Percentiles rank a stretch among this genome's conserved stretches.
phyloP scores from a whole-genome alignment of 768 basidiomycete species.

The Galerina sulciceps region DNA sequence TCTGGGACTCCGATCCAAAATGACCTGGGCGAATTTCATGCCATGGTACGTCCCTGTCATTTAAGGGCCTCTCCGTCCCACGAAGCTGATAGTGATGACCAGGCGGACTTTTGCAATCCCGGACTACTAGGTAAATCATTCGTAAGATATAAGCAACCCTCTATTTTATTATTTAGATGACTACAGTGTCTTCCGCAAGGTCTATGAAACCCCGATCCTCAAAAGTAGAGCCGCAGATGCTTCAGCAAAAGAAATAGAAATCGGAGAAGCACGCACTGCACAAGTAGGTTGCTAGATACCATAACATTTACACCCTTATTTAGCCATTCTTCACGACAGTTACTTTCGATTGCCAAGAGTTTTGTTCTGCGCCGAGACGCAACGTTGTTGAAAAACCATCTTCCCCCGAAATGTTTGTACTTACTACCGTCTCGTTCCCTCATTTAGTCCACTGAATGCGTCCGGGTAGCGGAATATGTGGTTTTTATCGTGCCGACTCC shows the following conservation, averaged over 20 bases:
- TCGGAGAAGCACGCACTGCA: slow-evolving; percentile 77
- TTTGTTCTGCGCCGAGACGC: slow-evolving; percentile 93
- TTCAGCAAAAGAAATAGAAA: slow-evolving; percentile 68
- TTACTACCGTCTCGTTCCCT: not conserved
- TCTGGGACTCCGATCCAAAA: slow-evolving; percentile 99
- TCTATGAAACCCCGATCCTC: slow-evolving; percentile 89
- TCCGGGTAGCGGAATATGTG: slow-evolving; percentile 87
- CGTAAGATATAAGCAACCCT: not conserved
- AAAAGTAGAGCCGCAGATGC: slow-evolving; percentile 83
- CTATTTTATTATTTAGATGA: slow-evolving; percentile 53
- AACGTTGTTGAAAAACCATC: slow-evolving; percentile 75
- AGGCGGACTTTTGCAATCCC: slow-evolving; percentile 96
- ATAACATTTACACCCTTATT: not conserved
- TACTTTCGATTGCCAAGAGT: slow-evolving; percentile 74
- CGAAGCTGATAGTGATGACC: not conserved
- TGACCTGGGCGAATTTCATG: slow-evolving; percentile 92
- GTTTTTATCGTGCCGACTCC: slow-evolving; percentile 90
- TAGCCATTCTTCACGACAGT: slow-evolving; percentile 38
- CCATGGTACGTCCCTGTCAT: slow-evolving; percentile 69
- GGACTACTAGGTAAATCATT: slow-evolving; percentile 71
- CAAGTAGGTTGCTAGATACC: slow-evolving; percentile 52
- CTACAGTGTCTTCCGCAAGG: slow-evolving; percentile 72
- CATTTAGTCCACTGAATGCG: not conserved
- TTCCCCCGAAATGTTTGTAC: slow-evolving; percentile 88
- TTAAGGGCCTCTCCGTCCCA: not conserved